Evolutionary conservation across 2,329 filamentous ascomycete species (phyloP), one percentile per base, ranked within the genome.

Genomic region (Endothia cerciana): DNA sequence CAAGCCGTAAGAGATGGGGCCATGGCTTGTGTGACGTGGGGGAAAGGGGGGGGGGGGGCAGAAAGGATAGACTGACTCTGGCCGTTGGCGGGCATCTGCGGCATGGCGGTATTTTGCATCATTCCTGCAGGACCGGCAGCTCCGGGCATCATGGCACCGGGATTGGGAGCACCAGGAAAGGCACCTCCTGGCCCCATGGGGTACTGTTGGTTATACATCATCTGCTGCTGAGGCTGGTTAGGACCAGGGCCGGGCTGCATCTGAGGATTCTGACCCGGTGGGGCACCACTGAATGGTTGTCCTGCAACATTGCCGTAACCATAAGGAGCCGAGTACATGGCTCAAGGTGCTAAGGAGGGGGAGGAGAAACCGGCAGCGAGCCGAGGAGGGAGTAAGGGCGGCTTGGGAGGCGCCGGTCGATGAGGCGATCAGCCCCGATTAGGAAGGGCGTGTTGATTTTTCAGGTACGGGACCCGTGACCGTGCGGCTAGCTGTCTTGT

Each of bases 141-240:
- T 60, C 79, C 77, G 80, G 86, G 86, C 83, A 87, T 85, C 76
- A 84, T 74, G 68, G 72, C 71, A 61, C 60, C 78, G 62, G 81
- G 78, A 70, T 83, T 85, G 62, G 81, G 81, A 70, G 79, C 82
- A 58, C 80, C 81, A 60, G 79, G 79, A 71, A 85, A 87, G 69
- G 75, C 77, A 66, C 77, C 79, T 73, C 86, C 84, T 65, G 80
- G 77, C 63, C 77, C 78, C 83, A 87, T 86, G 72, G 81, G 78
- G 71, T 83, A 87, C 77, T 85, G 85, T 74, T 86, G 84, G 74
- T 85, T 85, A 76, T 85, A 88, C 84, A 87, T 87, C 79, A 86
- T 83, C 75, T 83, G 82, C 75, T 83, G 83, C 72, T 83, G 82
- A 65, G 77, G 77, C 70, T 79, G 78, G 62, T 72, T 74, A 74